Percentiles rank a stretch among this genome's conserved stretches.
Conservation (phyloP, 2,329 filamentous ascomycete species). For the Calonectria naviculata region DNA sequence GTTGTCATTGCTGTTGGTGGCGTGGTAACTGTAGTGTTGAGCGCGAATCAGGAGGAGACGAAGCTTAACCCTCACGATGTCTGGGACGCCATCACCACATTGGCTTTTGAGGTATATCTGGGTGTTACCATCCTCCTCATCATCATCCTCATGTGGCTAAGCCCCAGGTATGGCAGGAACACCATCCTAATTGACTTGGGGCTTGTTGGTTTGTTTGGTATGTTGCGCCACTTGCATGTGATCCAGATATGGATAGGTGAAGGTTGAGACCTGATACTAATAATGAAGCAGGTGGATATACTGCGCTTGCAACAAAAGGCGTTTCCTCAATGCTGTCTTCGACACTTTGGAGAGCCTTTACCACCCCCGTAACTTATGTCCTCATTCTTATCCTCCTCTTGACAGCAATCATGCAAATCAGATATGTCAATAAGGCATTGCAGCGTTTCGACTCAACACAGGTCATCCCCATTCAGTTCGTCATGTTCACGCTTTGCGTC, state of each 20-base stretch:
- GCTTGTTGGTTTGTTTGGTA: slow-evolving; percentile 92
- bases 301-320: slow-evolving; percentile 95
- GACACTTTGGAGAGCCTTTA: slow-evolving; percentile 87
- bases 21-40: slow-evolving; percentile 92
- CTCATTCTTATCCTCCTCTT: slow-evolving; percentile 82
- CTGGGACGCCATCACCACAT: slow-evolving; percentile 86
- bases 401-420: slow-evolving; percentile 96
- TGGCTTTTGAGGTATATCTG: slow-evolving; percentile 93
- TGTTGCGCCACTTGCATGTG: slow-evolving; percentile 43
- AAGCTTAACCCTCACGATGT: slow-evolving; percentile 93
- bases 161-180: slow-evolving; percentile 83
- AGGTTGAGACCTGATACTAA: slow-evolving; percentile 15
- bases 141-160: slow-evolving; percentile 81
- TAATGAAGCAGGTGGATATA: slow-evolving; percentile 81
- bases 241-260: background rate
- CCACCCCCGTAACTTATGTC: slow-evolving; percentile 91
- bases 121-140: slow-evolving; percentile 82
- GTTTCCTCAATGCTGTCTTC: slow-evolving; percentile 95
- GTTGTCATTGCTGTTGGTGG: slow-evolving; percentile 89
- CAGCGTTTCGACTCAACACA: slow-evolving; percentile 97
- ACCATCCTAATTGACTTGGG: slow-evolving; percentile 94
- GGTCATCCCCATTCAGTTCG: slow-evolving; percentile 98
- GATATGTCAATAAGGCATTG: slow-evolving; percentile 88
- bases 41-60: slow-evolving; percentile 87
- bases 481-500: slow-evolving; percentile 94